Conservation (phyloP, 352 stramenopile genomes). For the Globisporangium polare region DNA sequence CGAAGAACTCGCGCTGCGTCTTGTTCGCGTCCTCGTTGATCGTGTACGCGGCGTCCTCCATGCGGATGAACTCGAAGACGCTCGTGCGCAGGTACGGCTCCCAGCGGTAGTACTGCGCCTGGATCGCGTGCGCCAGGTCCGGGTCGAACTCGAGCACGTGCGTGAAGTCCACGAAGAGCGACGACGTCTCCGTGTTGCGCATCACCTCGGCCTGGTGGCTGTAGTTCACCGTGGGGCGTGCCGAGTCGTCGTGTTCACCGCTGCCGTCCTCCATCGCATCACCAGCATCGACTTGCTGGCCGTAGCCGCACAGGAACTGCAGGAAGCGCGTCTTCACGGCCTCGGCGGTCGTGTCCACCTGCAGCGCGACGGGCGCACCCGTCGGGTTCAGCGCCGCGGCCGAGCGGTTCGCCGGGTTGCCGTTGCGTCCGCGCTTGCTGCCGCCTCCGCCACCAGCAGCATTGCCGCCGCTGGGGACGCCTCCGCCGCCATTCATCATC, state of each 20-base stretch:
- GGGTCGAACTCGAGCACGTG: conserved; percentile 81
- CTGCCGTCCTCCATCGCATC: conserved; percentile 11
- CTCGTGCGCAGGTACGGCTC: conserved; percentile 67
- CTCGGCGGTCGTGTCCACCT: conserved; percentile 74
- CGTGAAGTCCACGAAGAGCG: conserved; percentile 85
- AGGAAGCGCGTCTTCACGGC: conserved; percentile 82
- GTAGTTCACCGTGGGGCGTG: conserved; percentile 57
- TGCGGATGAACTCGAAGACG: conserved; percentile 78
- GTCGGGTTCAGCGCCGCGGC: conserved; percentile 32
- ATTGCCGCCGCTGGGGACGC: not conserved
- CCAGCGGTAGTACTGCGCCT: conserved; percentile 85
- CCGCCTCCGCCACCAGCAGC: conserved; percentile 15
- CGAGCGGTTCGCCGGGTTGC: conserved; percentile 13
- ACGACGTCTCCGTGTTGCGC: conserved; percentile 84
- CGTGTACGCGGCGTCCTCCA: conserved; percentile 72
- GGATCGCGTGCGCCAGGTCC: conserved; percentile 76
- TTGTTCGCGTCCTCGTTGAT: conserved; percentile 81
- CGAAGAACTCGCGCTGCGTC: conserved; percentile 79
- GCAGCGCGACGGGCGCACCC: conserved; percentile 40
- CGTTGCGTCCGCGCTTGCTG: conserved; percentile 38
- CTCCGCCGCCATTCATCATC: conserved; percentile 16
- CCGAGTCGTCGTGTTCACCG: conserved; percentile 9
- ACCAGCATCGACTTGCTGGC: conserved; percentile 28
- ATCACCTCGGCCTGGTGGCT: conserved; percentile 84
- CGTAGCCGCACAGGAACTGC: conserved; percentile 78